Evolutionary conservation across 805 yeast species (phyloP), one percentile per base, ranked within the genome.

Genomic region (Ogataea salicorniae): DNA sequence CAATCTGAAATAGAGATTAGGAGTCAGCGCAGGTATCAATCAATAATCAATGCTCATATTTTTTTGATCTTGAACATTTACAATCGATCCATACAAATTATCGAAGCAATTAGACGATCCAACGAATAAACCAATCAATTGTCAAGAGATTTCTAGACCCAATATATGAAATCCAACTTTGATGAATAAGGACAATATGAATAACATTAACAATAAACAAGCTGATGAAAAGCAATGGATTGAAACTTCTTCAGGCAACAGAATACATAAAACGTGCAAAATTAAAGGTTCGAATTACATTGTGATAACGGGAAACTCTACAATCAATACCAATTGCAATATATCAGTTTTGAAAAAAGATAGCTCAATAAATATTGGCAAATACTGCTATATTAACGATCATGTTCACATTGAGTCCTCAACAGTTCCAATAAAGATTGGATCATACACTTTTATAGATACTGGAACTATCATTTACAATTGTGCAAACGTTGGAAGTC

Each of bases 201-300:
- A 26, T 26, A 9, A 26, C 31, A 26, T 9, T 9, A 26, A 26
- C 31, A 26, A 9, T 26, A 26, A 26, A 9, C 31, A 26, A 26
- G 31, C 23, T n/a, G 20, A 41, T 11, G 43, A 41, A 6, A 20
- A 34, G 2, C 33, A 51, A 13, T 76, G 76, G 76, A 63, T 75
- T 4, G 81, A 77, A 49, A 79, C 84, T 0, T 56, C 69, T 3
- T 68, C 76, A 3, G 81, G 81, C 1, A 79, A 76, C 55, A 63
- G 79, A 36, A 74, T 80, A 33, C 72, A 79, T 40, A 66, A 64
- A 44, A 49, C 57, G 2, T 76, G 83, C 2, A 39, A 47, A n/a
- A 70, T 80, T 39, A 58, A 57, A 2, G 78, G 77, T 2, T 61
- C 79, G 0, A 62, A 69, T 8, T 61, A 63, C 22, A 76, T 80